Evolutionary conservation across 495 filamentous ascomycete species (phyloP).

Genomic region (Trypethelium eluteriae): DNA sequence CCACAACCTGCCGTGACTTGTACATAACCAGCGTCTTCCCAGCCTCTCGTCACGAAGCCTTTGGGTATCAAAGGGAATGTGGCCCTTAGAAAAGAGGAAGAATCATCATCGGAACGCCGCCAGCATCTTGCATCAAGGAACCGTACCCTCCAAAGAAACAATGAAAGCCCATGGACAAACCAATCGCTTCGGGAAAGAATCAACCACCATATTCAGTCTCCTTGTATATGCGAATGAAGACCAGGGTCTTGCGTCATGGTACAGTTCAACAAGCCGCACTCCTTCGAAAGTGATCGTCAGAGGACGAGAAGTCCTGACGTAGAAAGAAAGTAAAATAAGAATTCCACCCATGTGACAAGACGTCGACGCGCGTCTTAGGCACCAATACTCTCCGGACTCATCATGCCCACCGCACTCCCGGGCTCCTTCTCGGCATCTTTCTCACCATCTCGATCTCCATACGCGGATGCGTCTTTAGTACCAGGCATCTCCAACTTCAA

Average conservation of each 20-base stretch:
- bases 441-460: conserved; percentile 25
- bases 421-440: conserved; percentile 23
- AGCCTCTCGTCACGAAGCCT: neutral
- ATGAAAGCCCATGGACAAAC: neutral
- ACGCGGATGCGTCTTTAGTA: conserved; percentile 23
- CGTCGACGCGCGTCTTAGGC: conserved; percentile 9
- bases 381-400: conserved; percentile 36
- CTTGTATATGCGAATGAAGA: neutral
- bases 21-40: conserved; percentile 8
- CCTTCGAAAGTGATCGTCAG: too few relatives aligned
- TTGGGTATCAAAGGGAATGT: conserved; percentile 12
- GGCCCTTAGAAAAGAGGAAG: neutral
- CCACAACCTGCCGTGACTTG: neutral
- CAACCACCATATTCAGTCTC: neutral
- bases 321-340: neutral
- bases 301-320: neutral
- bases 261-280: neutral
- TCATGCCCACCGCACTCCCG: conserved; percentile 33
- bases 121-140: neutral
- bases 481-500: conserved; percentile 34
- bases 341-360: neutral
- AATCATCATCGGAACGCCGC: neutral
- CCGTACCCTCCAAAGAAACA: neutral
- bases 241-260: neutral
- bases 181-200: neutral